Percentiles rank a stretch among this genome's conserved stretches.
These are phyloP conservation scores for Solanum pimpinellifolium DNA, from an alignment of 257 asterid species.

Conservation along the genomic window DNA sequence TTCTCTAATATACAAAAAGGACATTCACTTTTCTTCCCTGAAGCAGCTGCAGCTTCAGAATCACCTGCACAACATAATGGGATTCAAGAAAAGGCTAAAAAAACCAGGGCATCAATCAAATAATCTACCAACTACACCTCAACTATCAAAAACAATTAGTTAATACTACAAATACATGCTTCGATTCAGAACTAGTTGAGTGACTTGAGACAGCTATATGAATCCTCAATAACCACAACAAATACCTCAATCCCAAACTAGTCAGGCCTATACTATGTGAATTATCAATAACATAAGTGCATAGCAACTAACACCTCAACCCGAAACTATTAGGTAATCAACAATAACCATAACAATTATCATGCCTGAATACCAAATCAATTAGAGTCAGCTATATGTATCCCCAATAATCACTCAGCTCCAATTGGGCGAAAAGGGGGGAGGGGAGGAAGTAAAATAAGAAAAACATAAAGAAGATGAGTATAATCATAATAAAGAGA, in stretches of 20 bases:
- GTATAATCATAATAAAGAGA: not conserved
- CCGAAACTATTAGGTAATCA: not conserved
- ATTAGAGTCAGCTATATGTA: not conserved
- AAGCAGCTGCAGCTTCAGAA: constrained; percentile 38
- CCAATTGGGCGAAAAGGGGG: not conserved
- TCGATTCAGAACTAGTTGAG: not conserved
- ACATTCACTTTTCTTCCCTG: constrained; percentile 84
- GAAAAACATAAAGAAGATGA: not conserved
- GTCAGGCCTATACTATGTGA: not conserved
- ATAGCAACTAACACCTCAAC: not conserved
- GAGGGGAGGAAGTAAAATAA: not conserved
- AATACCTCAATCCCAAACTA: not conserved
- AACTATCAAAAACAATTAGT: not conserved
- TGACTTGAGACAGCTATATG: not conserved
- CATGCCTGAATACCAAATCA: not conserved
- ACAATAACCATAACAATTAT: not conserved
- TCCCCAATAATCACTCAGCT: not conserved
- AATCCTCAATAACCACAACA: not conserved
- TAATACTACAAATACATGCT: not conserved
- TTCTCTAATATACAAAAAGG: constrained; percentile 89
- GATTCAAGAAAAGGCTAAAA: not conserved
- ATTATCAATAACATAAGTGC: not conserved
- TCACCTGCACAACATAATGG: constrained; percentile 40
- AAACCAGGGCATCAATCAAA: not conserved
- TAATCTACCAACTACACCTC: not conserved